Evolutionary conservation across 768 basidiomycete genomes (phyloP).

Genomic region (Agaricus blazei): DNA sequence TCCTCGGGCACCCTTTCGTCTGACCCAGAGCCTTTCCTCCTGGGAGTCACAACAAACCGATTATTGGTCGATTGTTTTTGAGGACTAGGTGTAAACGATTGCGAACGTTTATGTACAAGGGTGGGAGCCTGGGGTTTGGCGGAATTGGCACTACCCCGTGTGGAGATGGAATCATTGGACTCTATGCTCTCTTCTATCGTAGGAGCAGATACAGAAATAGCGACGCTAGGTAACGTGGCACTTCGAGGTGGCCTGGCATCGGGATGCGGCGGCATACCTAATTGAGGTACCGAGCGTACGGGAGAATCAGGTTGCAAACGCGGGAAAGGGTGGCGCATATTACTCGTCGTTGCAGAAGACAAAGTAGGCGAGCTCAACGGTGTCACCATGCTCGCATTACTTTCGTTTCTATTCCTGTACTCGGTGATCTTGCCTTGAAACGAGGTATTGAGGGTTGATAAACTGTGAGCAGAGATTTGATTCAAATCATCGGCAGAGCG

Average conservation of each 20-base stretch:
- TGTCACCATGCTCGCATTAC: constrained; percentile 42
- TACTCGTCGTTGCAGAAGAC: constrained; percentile 16
- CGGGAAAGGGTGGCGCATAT: constrained; percentile 37
- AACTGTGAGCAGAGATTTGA: constrained; percentile 34
- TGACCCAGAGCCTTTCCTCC: constrained; percentile 44
- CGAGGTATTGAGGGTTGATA: constrained; percentile 37
- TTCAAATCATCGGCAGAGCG: constrained; percentile 76
- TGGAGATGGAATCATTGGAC: background rate
- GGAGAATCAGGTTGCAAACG: constrained; percentile 27
- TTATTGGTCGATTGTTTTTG: constrained; percentile 63
- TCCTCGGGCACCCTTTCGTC: constrained; percentile 3
- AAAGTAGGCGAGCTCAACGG: constrained; percentile 28
- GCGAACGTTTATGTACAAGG: constrained; percentile 59
- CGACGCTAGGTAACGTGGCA: constrained; percentile 31
- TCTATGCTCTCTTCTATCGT: constrained; percentile 24
- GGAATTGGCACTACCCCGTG: constrained; percentile 5
- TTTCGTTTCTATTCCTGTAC: constrained; percentile 59
- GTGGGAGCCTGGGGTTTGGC: constrained; percentile 21
- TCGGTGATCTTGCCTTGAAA: constrained; percentile 62
- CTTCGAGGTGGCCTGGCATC: constrained; percentile 22
- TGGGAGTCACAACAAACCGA: constrained; percentile 32
- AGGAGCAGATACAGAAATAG: constrained; percentile 46
- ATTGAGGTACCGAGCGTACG: constrained; percentile 16
- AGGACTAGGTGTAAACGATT: constrained; percentile 67
- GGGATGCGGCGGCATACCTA: no score